These are phyloP conservation scores for Penicillium waksmanii DNA, from an alignment of 495 filamentous ascomycete species.

Conservation along the genomic window DNA sequence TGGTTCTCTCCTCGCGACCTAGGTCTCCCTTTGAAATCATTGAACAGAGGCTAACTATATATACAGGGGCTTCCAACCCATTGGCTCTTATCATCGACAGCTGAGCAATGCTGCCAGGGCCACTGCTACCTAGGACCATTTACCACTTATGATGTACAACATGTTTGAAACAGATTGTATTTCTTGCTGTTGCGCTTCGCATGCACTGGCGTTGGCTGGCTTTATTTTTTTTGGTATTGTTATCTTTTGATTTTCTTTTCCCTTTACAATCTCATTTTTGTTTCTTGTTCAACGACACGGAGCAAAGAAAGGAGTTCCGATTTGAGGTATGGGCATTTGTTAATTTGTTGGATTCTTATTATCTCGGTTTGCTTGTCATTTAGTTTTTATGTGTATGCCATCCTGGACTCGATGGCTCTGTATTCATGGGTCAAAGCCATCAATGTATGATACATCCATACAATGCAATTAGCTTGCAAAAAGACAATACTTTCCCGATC, in stretches of 20 bases:
- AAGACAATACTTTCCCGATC: neutral
- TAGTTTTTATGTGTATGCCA: conserved; percentile 13
- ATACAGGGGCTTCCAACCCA: conserved; percentile 69
- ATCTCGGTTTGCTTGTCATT: conserved; percentile 5
- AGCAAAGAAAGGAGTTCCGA: conserved; percentile 18
- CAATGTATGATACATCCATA: conserved; percentile 30
- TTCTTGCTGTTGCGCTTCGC: conserved; percentile 21
- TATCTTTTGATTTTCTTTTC: neutral
- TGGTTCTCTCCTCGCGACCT: conserved; percentile 23
- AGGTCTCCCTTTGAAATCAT: conserved; percentile 17
- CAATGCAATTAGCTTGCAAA: conserved; percentile 10
- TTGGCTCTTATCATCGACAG: conserved; percentile 67
- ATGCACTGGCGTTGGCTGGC: conserved; percentile 33
- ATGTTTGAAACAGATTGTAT: conserved; percentile 22
- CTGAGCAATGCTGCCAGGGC: conserved; percentile 49
- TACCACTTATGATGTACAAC: conserved; percentile 26
- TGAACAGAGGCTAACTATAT: conserved; percentile 29
- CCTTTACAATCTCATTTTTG: neutral
- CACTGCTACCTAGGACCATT: conserved; percentile 27
- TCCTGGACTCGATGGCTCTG: conserved; percentile 17
- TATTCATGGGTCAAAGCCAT: conserved; percentile 18
- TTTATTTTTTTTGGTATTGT: neutral
- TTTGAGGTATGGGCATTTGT: conserved; percentile 7
- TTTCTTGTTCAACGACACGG: neutral
- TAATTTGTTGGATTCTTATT: conserved; percentile 5